A percentile compares a stretch with the other conserved stretches of the same genome.
phyloP scores from a whole-genome alignment of 306 rosid species.

The Phaseolus lunatus region DNA sequence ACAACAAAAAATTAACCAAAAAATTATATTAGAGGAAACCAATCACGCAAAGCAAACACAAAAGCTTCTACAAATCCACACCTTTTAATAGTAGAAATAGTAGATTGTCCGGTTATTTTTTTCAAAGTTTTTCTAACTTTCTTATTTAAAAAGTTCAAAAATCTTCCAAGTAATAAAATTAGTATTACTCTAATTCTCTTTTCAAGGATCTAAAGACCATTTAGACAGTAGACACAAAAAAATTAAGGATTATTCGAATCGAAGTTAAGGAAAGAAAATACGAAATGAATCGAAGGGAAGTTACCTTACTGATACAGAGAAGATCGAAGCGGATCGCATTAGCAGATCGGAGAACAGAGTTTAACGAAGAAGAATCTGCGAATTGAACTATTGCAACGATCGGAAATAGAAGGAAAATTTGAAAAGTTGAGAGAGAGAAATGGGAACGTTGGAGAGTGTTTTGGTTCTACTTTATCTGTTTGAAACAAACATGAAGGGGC shows the following conservation, averaged over 20 bases:
- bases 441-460: background rate
- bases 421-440: background rate
- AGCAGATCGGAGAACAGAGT: slow-evolving; percentile 51
- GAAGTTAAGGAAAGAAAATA: background rate
- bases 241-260: background rate
- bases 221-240: background rate
- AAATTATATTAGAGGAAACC: background rate
- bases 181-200: background rate
- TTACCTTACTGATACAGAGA: slow-evolving; percentile 43
- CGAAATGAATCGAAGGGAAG: slow-evolving; percentile 7
- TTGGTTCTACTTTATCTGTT: background rate
- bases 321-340: slow-evolving; percentile 42
- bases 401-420: background rate
- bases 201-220: background rate
- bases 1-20: background rate
- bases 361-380: slow-evolving; percentile 31
- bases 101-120: too few species aligned
- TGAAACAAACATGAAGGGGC: slow-evolving; percentile 84
- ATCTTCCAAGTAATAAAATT: background rate
- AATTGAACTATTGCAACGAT: background rate
- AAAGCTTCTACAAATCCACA: too few species aligned
- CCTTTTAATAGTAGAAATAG: too few species aligned
- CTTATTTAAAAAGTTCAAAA: background rate
- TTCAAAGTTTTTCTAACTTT: too few species aligned
- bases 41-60: too few species aligned